Conservation (phyloP, 768 basidiomycete species). For the Termitomyces sp. region DNA sequence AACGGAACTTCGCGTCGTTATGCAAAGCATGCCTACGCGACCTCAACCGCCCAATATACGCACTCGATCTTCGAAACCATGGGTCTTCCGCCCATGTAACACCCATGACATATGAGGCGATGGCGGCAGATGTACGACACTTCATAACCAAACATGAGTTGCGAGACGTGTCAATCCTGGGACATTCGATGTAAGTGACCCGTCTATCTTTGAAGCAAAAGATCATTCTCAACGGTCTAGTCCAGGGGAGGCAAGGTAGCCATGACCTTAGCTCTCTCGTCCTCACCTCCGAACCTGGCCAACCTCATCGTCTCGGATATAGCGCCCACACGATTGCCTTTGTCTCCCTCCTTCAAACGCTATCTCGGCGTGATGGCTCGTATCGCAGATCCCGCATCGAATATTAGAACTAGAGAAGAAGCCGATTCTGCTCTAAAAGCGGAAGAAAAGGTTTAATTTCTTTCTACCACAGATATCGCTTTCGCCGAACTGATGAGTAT, state of each 20-base stretch:
- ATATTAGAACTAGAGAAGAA: slow-evolving; percentile 56
- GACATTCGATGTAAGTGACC: slow-evolving; percentile 77
- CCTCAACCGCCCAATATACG: slow-evolving; percentile 64
- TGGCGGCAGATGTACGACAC: slow-evolving; percentile 75
- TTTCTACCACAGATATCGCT: neutral
- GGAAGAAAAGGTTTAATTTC: slow-evolving; percentile 52
- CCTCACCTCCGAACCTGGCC: slow-evolving; percentile 26
- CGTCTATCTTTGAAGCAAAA: neutral
- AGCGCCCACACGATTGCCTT: slow-evolving; percentile 54
- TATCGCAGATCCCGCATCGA: slow-evolving; percentile 46
- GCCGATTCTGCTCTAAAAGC: slow-evolving; percentile 61
- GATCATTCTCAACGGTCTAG: neutral
- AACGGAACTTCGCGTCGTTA: slow-evolving; percentile 81
- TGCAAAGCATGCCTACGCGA: slow-evolving; percentile 65
- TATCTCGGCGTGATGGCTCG: slow-evolving; percentile 71
- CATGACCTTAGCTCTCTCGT: slow-evolving; percentile 58
- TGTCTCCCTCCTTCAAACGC: slow-evolving; percentile 56
- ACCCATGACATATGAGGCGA: slow-evolving; percentile 68
- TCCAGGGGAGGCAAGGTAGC: slow-evolving; percentile 82
- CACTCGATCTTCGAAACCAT: slow-evolving; percentile 81
- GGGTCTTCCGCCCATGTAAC: slow-evolving; percentile 70
- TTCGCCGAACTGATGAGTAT: neutral
- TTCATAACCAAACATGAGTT: slow-evolving; percentile 56
- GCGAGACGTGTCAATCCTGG: slow-evolving; percentile 65
- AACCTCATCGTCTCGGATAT: slow-evolving; percentile 80